phyloP scores from a whole-genome alignment of 1,284 basidiomycete species.

The Cutaneotrichosporon mucoides region DNA sequence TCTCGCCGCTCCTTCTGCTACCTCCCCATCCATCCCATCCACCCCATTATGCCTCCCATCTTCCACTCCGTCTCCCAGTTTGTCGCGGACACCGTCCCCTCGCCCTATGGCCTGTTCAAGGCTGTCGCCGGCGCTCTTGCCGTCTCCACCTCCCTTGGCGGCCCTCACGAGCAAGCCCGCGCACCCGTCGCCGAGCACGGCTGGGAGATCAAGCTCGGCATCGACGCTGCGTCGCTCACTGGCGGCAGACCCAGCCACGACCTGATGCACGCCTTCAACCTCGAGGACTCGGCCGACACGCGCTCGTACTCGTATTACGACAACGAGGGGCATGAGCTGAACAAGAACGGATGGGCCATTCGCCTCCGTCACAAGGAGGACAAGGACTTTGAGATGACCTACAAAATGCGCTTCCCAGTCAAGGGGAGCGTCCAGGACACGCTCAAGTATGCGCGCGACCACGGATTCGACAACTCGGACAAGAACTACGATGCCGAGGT shows the following conservation, averaged over 20 bases:
- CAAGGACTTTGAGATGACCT: slow-evolving; percentile 6
- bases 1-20: no score
- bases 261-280: background rate
- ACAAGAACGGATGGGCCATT: slow-evolving; percentile 2
- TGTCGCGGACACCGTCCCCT: slow-evolving; percentile 1
- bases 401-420: slow-evolving; percentile 10
- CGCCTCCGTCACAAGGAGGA: slow-evolving; percentile 10
- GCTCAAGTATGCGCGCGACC: slow-evolving; percentile 4
- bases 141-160: background rate
- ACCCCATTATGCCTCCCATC: slow-evolving; percentile 6
- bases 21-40: no score
- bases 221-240: background rate
- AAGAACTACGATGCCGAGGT: slow-evolving; percentile 7
- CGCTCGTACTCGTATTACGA: slow-evolving; percentile 8
- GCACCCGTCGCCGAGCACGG: background rate
- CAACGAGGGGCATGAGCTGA: slow-evolving; percentile 1
- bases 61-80: slow-evolving; percentile 2
- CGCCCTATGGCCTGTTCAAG: slow-evolving; percentile 5
- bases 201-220: slow-evolving; percentile 11
- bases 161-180: background rate
- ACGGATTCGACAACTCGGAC: slow-evolving; percentile 7
- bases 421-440: background rate
- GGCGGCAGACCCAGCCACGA: background rate
- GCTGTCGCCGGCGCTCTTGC: slow-evolving; percentile 1
- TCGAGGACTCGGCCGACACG: background rate